These are phyloP conservation scores for Pleurotus cornucopiae DNA, from an alignment of 768 basidiomycete genomes.

Conservation along the genomic window DNA sequence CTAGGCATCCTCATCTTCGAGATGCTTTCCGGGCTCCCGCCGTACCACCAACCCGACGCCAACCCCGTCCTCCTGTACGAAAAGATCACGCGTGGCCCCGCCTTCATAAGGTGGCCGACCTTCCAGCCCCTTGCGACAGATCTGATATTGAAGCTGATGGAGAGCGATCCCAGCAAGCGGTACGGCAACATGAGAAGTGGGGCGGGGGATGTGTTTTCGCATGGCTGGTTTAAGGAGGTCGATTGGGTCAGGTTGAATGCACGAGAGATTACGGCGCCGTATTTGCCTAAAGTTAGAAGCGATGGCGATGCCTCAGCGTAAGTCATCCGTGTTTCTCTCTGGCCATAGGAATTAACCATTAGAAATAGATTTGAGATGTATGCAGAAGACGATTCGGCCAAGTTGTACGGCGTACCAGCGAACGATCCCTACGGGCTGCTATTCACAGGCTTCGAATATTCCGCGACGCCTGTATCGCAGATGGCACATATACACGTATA, in stretches of 20 bases:
- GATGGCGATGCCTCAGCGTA: conserved; percentile 96
- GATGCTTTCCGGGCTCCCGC: conserved; percentile 94
- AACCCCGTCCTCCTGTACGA: conserved; percentile 90
- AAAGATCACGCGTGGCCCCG: conserved; percentile 77
- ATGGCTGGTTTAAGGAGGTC: conserved; percentile 93
- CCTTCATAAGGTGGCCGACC: conserved; percentile 75
- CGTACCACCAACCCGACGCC: conserved; percentile 84
- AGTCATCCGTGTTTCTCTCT: conserved; percentile 26
- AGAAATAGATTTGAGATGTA: conserved; percentile 66
- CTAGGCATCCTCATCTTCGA: conserved; percentile 96
- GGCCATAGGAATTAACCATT: conserved; percentile 7
- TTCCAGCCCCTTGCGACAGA: conserved; percentile 77
- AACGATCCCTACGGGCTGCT: conserved; percentile 59
- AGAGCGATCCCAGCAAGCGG: conserved; percentile 80
- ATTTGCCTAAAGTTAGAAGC: conserved; percentile 84
- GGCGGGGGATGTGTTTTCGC: conserved; percentile 86
- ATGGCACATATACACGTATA: too few species aligned
- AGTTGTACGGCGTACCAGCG: conserved; percentile 54
- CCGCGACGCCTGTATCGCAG: conserved; percentile 21
- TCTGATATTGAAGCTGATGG: conserved; percentile 87
- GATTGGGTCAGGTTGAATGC: conserved; percentile 80
- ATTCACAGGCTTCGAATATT: conserved; percentile 83
- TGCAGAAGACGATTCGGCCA: conserved; percentile 66
- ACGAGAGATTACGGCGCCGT: conserved; percentile 92
- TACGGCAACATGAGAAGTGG: conserved; percentile 89